Base-by-base conservation (phyloP, 805 yeast genomes). In the Saccharomycopsis schoenii region DNA sequence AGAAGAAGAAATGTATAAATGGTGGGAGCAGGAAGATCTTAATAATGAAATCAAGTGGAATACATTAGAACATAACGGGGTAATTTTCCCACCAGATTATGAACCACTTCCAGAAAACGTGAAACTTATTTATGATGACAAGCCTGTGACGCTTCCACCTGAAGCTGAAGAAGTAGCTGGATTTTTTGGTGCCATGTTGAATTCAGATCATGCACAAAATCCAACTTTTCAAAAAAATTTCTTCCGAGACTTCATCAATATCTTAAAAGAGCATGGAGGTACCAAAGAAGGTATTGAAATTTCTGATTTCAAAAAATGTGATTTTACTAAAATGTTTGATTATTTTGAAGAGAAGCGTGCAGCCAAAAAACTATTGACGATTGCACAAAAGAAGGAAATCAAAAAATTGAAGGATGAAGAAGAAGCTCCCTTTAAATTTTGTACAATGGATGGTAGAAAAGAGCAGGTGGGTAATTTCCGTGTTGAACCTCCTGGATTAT, bases 151-250 rank as follows among this genome's bases (percentile, higher is more conserved):
- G 36, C 76, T 93, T 61, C 93, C 97, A 0, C 74, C 76, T 0
- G 88, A 79, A 60, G 97, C 97, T 1, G 99, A 93, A 73, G 98
- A 93, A 72, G 97, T 93, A 41, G 98, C 97, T 0, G 97, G 97
- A 0, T 93, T 91, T 69, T 93, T 80, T 72, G 98, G 87, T 10
- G 97, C 97, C 5, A 79, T 93, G 83, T 65, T 92, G 54, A 91
- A 89, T 65, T 80, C 91, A 1, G 97, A 93, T 66, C 97, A 93
- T 73, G 94, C 91, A 12, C 80, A 84, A 64, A 93, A 91, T 69
- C 91, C 96, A 0, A 84, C 83, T 0, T 93, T 93, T 72, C 96
- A 86, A 66, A 82, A 84, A 69, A 93, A 93, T 72, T 93, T 93
- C 75, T 93, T 93, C 68, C 70, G 77, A 11, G 98, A 93, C 72